Evolutionary conservation across 495 filamentous ascomycete genomes (phyloP).

Genomic region (Annulohypoxylon nitens): DNA sequence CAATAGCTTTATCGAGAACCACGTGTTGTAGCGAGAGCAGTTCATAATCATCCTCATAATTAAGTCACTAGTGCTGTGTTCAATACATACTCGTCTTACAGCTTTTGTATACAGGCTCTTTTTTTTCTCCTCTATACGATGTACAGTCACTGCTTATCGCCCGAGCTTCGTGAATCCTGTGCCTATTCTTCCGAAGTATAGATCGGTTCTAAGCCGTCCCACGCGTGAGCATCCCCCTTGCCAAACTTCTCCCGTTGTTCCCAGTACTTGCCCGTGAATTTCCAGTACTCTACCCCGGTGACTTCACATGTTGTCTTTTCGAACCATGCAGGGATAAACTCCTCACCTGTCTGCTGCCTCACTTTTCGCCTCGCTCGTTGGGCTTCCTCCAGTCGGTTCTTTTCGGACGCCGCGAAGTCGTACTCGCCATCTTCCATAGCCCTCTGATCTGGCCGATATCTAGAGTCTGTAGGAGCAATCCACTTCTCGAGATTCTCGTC

Average conservation of each 20-base stretch:
- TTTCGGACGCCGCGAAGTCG: slow-evolving; percentile 90
- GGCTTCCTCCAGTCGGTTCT: slow-evolving; percentile 94
- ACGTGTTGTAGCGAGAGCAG: background rate
- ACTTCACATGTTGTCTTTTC: slow-evolving; percentile 74
- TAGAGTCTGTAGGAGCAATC: slow-evolving; percentile 91
- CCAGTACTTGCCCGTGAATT: slow-evolving; percentile 92
- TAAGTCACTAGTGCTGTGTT: slow-evolving; percentile 31
- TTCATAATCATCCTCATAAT: background rate
- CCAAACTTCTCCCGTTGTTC: slow-evolving; percentile 70
- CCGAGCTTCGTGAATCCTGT: slow-evolving; percentile 8
- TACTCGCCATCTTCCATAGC: slow-evolving; percentile 99
- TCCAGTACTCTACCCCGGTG: slow-evolving; percentile 93
- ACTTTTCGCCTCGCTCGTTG: slow-evolving; percentile 82
- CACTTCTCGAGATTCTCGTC: slow-evolving; percentile 77
- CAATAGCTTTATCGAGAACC: background rate
- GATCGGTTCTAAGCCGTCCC: slow-evolving; percentile 65
- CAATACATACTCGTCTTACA: slow-evolving; percentile 38
- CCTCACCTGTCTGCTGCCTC: slow-evolving; percentile 80
- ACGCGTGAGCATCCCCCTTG: slow-evolving; percentile 57
- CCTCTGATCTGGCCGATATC: slow-evolving; percentile 92
- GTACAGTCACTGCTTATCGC: slow-evolving; percentile 20
- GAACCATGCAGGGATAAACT: slow-evolving; percentile 91
- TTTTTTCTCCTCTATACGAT: slow-evolving; percentile 12
- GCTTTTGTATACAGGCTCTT: slow-evolving; percentile 26
- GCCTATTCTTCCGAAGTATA: slow-evolving; percentile 49